Conservation (phyloP, 257 asterid genomes). For the Nicotiana tabacum region DNA sequence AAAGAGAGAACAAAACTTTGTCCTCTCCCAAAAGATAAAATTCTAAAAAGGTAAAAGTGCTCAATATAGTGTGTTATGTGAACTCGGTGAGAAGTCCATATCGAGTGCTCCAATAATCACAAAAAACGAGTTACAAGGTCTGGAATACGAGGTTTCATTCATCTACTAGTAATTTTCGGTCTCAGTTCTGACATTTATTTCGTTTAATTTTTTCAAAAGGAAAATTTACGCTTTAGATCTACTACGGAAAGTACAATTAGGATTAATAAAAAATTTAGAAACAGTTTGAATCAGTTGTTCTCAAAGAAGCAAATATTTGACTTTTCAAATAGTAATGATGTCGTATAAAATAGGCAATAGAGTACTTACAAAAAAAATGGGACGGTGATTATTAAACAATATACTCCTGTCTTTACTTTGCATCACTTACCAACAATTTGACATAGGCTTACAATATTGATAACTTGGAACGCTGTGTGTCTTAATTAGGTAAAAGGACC, state of each 20-base stretch:
- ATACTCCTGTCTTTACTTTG: no score
- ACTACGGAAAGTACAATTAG: neutral
- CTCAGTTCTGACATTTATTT: neutral
- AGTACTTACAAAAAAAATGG: no score
- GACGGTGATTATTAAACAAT: no score
- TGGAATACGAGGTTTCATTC: neutral
- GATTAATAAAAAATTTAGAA: no score
- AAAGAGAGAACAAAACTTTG: no score
- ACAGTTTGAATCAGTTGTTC: neutral
- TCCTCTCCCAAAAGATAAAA: neutral
- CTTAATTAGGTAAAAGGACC: no score
- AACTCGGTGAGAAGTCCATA: neutral
- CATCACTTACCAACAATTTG: no score
- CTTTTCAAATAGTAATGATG: neutral
- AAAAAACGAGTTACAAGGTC: neutral
- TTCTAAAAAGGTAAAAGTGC: neutral
- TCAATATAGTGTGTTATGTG: neutral
- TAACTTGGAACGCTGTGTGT: no score
- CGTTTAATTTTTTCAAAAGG: neutral
- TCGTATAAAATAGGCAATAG: neutral
- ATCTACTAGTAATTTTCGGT: neutral
- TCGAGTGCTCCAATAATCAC: neutral
- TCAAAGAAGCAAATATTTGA: neutral
- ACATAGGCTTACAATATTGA: no score
- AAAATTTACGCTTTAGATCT: neutral